Percentiles rank a stretch among this genome's conserved stretches.
Conservation (phyloP, 2,329 filamentous ascomycete genomes). For the Colletotrichum chrysophilum region DNA sequence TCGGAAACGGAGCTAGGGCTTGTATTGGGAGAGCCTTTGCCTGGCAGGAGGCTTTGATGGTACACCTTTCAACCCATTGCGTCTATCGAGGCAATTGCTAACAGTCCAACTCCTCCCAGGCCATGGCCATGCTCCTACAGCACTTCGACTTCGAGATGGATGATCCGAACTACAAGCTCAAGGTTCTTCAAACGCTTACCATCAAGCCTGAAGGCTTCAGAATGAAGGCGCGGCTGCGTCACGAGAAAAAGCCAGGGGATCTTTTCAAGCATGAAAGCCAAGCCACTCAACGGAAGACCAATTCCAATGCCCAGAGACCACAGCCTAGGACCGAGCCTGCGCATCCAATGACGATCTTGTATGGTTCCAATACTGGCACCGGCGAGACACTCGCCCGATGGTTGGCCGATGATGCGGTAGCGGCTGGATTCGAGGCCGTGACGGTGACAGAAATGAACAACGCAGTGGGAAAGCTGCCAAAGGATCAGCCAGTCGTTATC, state of each 20-base stretch:
- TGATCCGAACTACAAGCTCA: conserved; percentile 60
- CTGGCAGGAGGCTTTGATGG: conserved; percentile 69
- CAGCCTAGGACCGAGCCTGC: background rate
- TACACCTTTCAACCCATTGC: conserved; percentile 35
- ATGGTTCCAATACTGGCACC: conserved; percentile 77
- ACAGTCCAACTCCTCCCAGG: conserved; percentile 16
- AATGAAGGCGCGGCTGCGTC: conserved; percentile 62
- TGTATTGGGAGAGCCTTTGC: conserved; percentile 79
- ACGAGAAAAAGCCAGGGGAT: conserved; percentile 28
- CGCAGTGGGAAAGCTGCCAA: conserved; percentile 65
- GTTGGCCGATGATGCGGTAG: conserved; percentile 62
- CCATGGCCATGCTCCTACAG: conserved; percentile 68
- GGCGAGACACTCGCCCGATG: conserved; percentile 73
- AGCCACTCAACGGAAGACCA: conserved; percentile 34
- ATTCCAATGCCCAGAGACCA: background rate
- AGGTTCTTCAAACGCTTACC: conserved; percentile 62
- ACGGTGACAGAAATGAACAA: conserved; percentile 64
- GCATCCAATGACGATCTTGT: conserved; percentile 67
- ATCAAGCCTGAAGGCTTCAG: conserved; percentile 69
- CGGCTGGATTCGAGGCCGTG: conserved; percentile 63
- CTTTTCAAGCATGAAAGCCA: conserved; percentile 32
- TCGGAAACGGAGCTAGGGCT: conserved; percentile 72
- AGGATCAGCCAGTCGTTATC: conserved; percentile 66
- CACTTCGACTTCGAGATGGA: conserved; percentile 72
- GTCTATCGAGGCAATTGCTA: background rate